Evolutionary conservation across 805 yeast species (phyloP), one percentile per base, ranked within the genome.

Genomic region (Hanseniaspora jakobsenii): DNA sequence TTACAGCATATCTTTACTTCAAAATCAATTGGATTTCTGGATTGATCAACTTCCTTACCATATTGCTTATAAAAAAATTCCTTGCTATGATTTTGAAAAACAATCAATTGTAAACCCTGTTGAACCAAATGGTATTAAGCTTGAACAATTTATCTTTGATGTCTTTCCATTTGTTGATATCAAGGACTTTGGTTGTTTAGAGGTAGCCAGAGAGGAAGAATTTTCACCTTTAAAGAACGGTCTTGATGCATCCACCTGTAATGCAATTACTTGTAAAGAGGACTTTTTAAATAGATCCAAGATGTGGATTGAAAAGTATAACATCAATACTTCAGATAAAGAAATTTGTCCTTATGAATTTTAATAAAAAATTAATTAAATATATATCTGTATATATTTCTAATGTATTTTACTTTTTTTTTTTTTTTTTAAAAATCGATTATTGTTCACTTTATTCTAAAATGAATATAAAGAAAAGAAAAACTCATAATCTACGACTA

Each of bases 71-170:
- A 91, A 91, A 72, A 89, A 86, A 66, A 84, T 91, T 50, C 76
- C 84, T 2, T 64, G 61, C 44, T 70, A 74, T 39, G 75, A 77
- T 53, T 51, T 63, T 18, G 57, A 53, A 1, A 64, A 73, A 0
- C 75, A 75, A 24, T 59, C 66, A 40, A 58, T 64, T 31, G 55
- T 66, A 23, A 75, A 72, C 53, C 95, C 97, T n/a, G 53, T 67
- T 1, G 72, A 67, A 47, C 83, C 89, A 37, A 91, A 91, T 60
- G 98, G 97, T 34, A 78, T 89, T 57, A 91, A 91, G 61, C 70
- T 91, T 57, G 99, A 91, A 62, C 97, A 89, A 61, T 91, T 91
- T 55, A 94, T 91, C 47, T 91, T 91, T 65, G 99, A 91, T 58
- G 94, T 91, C 19, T 91, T 91, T 64, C 87, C 87, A 39, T 72